These are phyloP conservation scores for Syzygium aqueum DNA, from an alignment of 345 rosid genomes.

Conservation along the genomic window DNA sequence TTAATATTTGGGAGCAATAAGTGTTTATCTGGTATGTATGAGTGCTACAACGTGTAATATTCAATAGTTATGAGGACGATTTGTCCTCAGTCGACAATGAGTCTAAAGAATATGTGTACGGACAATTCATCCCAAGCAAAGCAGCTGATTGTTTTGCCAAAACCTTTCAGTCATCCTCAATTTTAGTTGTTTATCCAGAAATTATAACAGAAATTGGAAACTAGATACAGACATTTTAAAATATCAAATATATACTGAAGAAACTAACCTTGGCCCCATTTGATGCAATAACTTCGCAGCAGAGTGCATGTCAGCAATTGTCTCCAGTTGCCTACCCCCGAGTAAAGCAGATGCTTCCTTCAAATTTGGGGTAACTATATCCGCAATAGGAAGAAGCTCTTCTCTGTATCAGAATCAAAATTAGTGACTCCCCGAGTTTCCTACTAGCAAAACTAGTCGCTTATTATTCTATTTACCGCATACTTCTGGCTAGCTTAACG, in stretches of 20 bases:
- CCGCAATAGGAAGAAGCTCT: conserved; percentile 74
- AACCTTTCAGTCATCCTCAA: background rate
- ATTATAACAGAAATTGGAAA: background rate
- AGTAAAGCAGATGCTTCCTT: conserved; percentile 91
- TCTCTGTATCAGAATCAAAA: conserved; percentile 37
- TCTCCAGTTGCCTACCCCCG: conserved; percentile 44
- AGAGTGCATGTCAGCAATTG: conserved; percentile 64
- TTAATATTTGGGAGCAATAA: background rate
- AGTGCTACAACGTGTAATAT: background rate
- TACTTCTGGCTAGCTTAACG: background rate
- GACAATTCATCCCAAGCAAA: background rate
- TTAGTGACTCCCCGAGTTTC: background rate
- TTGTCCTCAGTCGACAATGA: background rate
- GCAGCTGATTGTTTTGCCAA: background rate
- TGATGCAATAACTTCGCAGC: conserved; percentile 66
- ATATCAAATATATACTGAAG: background rate
- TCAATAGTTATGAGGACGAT: background rate
- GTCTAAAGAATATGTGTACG: background rate
- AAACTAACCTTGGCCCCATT: conserved; percentile 74
- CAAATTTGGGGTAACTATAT: conserved; percentile 81
- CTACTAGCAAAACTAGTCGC: background rate
- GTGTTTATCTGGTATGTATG: background rate
- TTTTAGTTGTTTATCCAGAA: background rate
- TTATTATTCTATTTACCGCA: background rate
- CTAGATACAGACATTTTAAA: background rate